Base-by-base conservation (phyloP, 1,284 basidiomycete genomes). In the Papiliotrema nemorosa region DNA sequence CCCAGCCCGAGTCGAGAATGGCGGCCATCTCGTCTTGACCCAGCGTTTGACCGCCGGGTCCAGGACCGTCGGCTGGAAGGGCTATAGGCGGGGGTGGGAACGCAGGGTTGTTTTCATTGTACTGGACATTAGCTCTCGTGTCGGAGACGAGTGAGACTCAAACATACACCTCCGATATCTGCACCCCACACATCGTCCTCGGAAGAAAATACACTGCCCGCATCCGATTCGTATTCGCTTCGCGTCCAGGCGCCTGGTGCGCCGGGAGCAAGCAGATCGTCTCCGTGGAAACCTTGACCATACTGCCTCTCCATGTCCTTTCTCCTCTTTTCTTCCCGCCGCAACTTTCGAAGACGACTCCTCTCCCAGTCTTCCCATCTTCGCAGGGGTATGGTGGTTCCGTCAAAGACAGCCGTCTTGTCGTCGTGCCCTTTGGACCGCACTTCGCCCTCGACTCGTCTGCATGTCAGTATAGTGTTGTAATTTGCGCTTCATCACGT, bases 291-390 rank as follows among this genome's bases (percentile, higher is more conserved):
- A 3, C 80, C 78, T 25, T 82, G 82, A 3, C 71, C 71, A 45
- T 64, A 67, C 44, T 80, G 73, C 40, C 86, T 82, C 66, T 90
- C 89, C 62, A 93, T 81, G 29, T 94, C 85, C 63, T 79, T 78
- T 61, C 87, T 78, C 44, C 92, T 81, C 62, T 86, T 83, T 67
- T 96, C 92, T 66, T 97, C 93, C 3, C 96, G 84, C 59, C 83
- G 85, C 38, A 92, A 64, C 76, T 97, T 97, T 54, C 93, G 87
- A 47, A 97, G 78, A 31, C 94, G 82, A n/a, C 90, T 94, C 35
- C 92, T 84, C 73, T 99, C 96, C 96, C 96, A 99, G 66, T 98
- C 96, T 75, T 98, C 93, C 96, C 96, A 99, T 50, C 93, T 81
- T 34, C 96, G 84, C 66, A 97, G 77, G 0, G 96, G 92, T 24